Conservation (phyloP, 106 monocot species). For the Iris macrosiphon region DNA sequence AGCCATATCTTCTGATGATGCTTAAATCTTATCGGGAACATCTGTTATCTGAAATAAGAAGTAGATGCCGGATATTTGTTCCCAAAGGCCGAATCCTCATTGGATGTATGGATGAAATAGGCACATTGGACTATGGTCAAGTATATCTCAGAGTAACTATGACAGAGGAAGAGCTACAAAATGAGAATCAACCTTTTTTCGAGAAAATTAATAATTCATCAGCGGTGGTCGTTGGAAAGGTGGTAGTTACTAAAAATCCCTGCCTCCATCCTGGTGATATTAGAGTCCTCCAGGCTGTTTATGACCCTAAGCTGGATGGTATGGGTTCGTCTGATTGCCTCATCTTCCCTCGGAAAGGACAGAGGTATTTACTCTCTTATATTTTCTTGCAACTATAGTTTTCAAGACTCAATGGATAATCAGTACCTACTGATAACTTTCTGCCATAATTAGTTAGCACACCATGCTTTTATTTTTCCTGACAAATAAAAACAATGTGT, state of each 20-base stretch:
- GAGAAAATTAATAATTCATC: conserved; percentile 39
- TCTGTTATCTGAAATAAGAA: conserved; percentile 69
- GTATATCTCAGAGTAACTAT: conserved; percentile 68
- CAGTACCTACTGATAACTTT: too few species aligned
- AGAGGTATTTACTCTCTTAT: conserved; percentile 39
- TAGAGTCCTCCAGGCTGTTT: conserved; percentile 75
- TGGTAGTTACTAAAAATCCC: conserved; percentile 89
- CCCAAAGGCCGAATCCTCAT: conserved; percentile 78
- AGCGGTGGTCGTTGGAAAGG: conserved; percentile 61
- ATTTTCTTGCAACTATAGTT: conserved; percentile 1
- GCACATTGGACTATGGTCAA: conserved; percentile 70
- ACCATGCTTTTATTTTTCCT: too few species aligned
- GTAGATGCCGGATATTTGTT: conserved; percentile 70
- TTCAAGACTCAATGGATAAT: too few species aligned
- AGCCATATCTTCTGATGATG: conserved; percentile 76
- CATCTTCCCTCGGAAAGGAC: conserved; percentile 84
- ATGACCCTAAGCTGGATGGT: conserved; percentile 35
- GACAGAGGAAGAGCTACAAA: conserved; percentile 50
- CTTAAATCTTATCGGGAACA: conserved; percentile 62
- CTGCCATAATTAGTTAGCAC: too few species aligned
- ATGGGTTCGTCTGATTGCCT: conserved; percentile 75
- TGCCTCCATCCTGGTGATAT: conserved; percentile 97
- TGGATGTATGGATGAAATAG: conserved; percentile 87
- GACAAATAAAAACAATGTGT: too few species aligned
- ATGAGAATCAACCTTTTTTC: conserved; percentile 26